Base-by-base conservation (phyloP, 805 yeast genomes). In the Kazachstania martiniae region DNA sequence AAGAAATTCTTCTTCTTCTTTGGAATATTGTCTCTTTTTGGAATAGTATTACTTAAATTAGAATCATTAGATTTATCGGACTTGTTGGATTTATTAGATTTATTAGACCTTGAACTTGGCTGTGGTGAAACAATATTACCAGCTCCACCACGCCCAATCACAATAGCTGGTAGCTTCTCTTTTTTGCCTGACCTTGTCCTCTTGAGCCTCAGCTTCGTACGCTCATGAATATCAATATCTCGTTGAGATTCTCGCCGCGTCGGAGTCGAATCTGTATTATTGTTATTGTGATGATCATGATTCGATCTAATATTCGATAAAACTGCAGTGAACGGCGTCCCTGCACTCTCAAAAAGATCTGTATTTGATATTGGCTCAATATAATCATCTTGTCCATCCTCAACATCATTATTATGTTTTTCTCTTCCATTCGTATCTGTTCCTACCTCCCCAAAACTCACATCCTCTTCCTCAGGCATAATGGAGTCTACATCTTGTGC, bases 401-500 rank as follows among this genome's bases (percentile, higher is more conserved):
- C 17, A 21, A 25, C 23, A 4, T 25, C 14, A 12, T 13, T n/a
- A 8, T 28, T 23, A 3, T 32, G 36, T 24, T 57, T 62, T 16
- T 33, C 32, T n/a, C n/a, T n/a, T n/a, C n/a, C n/a, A n/a, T n/a
- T n/a, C n/a, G n/a, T n/a, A n/a, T n/a, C n/a, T n/a, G n/a, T n/a
- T n/a, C n/a, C n/a, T n/a, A n/a, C n/a, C n/a, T n/a, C n/a, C n/a
- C n/a, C n/a, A n/a, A n/a, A n/a, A 8, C 14, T 14, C 6, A 16
- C 13, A 29, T 28, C 27, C 3, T 10, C 13, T 13, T 18, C 13
- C 10, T 18, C 16, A 13, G 28, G 12, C 7, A 12, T 18, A 6
- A 47, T 58, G 2, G 53, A 57, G 26, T 75, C 83, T 5, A 75
- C 83, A 44, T 74, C 86, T 51, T 78, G 86, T 9, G 80, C 67